phyloP scores from a whole-genome alignment of 768 basidiomycete species.

The Tulasnella sp. region DNA sequence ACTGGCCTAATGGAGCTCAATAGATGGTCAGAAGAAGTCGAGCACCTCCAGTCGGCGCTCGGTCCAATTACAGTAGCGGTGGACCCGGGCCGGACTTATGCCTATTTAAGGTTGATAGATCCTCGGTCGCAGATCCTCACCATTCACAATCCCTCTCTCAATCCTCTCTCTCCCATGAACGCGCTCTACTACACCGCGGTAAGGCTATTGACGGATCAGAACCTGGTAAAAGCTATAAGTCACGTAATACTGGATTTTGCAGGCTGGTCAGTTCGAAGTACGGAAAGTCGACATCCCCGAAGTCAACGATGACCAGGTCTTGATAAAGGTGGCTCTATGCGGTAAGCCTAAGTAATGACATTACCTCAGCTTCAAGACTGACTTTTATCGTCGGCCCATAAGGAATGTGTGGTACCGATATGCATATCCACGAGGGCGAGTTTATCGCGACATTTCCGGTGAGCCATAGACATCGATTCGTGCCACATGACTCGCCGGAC shows the following conservation, averaged over 20 bases:
- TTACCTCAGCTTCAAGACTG: constrained; percentile 15
- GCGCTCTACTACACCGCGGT: constrained; percentile 67
- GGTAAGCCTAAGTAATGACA: not conserved
- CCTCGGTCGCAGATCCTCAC: not conserved
- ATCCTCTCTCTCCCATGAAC: constrained; percentile 42
- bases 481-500: not conserved
- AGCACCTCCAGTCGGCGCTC: not conserved
- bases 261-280: constrained; percentile 62
- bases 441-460: constrained; percentile 67
- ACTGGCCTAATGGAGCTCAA: not conserved
- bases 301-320: constrained; percentile 59
- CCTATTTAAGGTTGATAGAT: not conserved
- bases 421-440: constrained; percentile 61
- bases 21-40: not conserved
- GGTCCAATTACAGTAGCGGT: not conserved
- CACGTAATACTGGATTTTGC: constrained; percentile 23
- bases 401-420: constrained; percentile 57
- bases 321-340: constrained; percentile 53
- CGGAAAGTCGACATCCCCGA: constrained; percentile 60
- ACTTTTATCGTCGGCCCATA: constrained; percentile 26
- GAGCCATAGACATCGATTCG: constrained; percentile 27
- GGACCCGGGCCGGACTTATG: not conserved
- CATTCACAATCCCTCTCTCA: not conserved
- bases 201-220: constrained; percentile 18
- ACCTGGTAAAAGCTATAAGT: not conserved